Evolutionary conservation across 2,329 filamentous ascomycete species (phyloP), one percentile per base, ranked within the genome.

Genomic region (Tolypocladium inflatum): DNA sequence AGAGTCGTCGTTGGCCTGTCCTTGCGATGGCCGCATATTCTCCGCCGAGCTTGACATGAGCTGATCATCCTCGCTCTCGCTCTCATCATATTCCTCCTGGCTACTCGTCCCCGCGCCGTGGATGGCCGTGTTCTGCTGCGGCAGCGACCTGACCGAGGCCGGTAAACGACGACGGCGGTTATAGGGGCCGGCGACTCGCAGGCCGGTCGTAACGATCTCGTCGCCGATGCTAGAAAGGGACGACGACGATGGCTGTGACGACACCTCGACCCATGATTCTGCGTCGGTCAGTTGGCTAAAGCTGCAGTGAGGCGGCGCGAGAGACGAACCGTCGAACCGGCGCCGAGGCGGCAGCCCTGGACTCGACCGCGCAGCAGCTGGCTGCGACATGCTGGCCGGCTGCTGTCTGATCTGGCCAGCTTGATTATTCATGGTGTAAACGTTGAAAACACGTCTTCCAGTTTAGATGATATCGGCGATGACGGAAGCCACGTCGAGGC

Each of bases 201-300:
- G 80, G 33, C 92, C 92, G 6, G 90, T 94, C 2, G 91, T 96
- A 63, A 96, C 88, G 64, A 96, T 93, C 68, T 97, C 92, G 63
- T 96, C 91, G 62, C 82, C 83, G 68, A 88, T 85, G 57, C 85
- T 96, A 23, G 92, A 96, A 15, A 96, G 78, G 17, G 92, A 97
- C 2, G 93, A 96, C 2, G 93, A 96, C 0, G 93, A 97, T 9
- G 93, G 91, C 66, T 94, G 90, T 4, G 93, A 97, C 53, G 89
- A 85, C 60, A 99, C 86, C 72, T 99, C 93, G 65, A 97, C 85
- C 94, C 94, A 99, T 10, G 94, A 97, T 76, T 97, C 94, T 92
- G 78, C 64, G 58, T 54, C 39, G 50, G 58, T 66, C 42, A 64
- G 64, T 51, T 57, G 35, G 43, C 35, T 54, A 54, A 33, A 39